Conservation (phyloP, 805 yeast species). For the Hanseniaspora jakobsenii region DNA sequence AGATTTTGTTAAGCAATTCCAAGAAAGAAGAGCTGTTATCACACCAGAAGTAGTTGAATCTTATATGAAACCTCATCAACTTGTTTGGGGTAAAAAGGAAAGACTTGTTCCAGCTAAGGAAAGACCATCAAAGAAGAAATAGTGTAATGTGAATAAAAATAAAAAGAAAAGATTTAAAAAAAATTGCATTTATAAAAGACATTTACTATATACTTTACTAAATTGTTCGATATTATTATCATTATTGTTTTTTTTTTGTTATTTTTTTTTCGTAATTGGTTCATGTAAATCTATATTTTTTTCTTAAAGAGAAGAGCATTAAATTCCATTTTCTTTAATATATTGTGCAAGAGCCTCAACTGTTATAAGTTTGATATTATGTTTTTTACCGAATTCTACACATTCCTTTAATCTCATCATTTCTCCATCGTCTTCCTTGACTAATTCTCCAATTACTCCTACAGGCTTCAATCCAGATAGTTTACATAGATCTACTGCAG, state of each 20-base stretch:
- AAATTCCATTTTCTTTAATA: constrained; percentile 25
- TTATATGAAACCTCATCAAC: constrained; percentile 77
- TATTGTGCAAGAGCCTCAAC: constrained; percentile 61
- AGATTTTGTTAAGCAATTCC: constrained; percentile 69
- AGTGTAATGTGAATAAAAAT: constrained; percentile 1
- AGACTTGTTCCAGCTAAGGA: constrained; percentile 55
- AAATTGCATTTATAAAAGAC: neutral
- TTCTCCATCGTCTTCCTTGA: constrained; percentile 80
- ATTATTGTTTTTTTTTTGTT: neutral
- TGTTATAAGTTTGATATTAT: constrained; percentile 57
- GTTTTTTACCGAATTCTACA: constrained; percentile 48
- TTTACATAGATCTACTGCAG: constrained; percentile 76
- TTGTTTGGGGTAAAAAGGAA: constrained; percentile 61
- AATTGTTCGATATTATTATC: neutral
- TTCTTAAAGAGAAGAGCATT: too few relatives aligned
- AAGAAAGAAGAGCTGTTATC: constrained; percentile 58
- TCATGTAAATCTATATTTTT: too few relatives aligned
- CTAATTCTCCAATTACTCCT: constrained; percentile 87
- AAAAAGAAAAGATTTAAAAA: neutral
- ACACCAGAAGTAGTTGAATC: constrained; percentile 47
- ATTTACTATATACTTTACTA: constrained; percentile 14
- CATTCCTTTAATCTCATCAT: constrained; percentile 94
- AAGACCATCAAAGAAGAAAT: constrained; percentile 29
- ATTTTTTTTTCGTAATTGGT: neutral
- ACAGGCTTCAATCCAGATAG: constrained; percentile 73